Base-by-base conservation (phyloP, 1,284 basidiomycete genomes). In the Cryptococcus jaspeensis region DNA sequence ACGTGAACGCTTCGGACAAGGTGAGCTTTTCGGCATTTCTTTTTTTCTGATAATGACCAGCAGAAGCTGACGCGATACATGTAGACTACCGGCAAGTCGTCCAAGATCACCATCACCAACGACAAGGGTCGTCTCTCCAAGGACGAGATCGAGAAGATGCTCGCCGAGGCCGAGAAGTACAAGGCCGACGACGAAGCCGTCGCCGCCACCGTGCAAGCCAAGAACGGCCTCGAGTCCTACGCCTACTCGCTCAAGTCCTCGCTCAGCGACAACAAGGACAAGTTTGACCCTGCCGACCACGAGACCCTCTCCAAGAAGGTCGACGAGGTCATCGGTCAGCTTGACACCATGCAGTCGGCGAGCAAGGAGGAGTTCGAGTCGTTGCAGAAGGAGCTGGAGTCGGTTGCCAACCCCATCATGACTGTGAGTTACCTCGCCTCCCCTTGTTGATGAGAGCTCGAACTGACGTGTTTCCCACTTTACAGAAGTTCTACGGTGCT, bases 71-170 rank as follows among this genome's bases (percentile, higher is more conserved):
- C 40, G 40, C 12, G 16, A 32, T 4, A 32, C 28, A 5, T 32
- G 5, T n/a, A 41, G 86, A 94, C 92, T 36, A 96, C 95, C 65
- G 95, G 96, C 73, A 97, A 97, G 60, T 72, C 66, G 13, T 58
- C 52, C 55, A 87, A 88, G 72, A 96, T 97, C 80, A 96, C 92
- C 69, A 96, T 97, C 82, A 96, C 91, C 76, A 97, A 97, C 80
- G 93, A 96, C 84, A 96, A 97, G 84, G 95, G 95, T 56, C 93
- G 95, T 80, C 83, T 99, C 57, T 93, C 90, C 72, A 95, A 95
- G 84, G 94, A 97, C 80, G 94, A 98, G 80, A 98, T 98, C 66
- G 94, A 98, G 81, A 37, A 50, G 80, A 97, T 97, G 94, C 93
- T 96, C 84, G 92, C 92, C 83, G 92, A 96, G 74, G 93, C 93